Conservation (phyloP, 2,329 filamentous ascomycete species). For the Aspergillus eucalypticola region DNA sequence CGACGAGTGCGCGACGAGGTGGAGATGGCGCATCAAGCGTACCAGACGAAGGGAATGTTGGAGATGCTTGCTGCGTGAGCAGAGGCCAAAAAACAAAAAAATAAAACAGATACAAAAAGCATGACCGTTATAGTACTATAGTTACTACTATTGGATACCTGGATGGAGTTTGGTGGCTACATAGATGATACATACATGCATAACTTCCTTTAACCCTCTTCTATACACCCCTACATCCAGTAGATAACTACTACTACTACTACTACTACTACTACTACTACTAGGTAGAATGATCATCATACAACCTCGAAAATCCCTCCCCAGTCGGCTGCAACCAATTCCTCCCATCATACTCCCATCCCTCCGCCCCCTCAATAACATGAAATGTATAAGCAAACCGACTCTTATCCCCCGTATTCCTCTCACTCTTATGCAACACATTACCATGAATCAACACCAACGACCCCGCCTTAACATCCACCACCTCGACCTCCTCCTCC, state of each 20-base stretch:
- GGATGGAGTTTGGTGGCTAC: too few species aligned
- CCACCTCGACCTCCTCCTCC: conserved; percentile 65
- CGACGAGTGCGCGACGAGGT: conserved; percentile 72
- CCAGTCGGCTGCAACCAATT: conserved; percentile 94
- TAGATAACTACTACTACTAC: too few species aligned
- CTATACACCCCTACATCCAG: too few species aligned
- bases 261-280: too few species aligned
- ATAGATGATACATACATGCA: too few species aligned
- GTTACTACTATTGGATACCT: conserved; percentile 14
- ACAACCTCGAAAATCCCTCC: conserved; percentile 74
- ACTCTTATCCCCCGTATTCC: conserved; percentile 80
- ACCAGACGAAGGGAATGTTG: conserved; percentile 83
- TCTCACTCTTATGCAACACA: conserved; percentile 92
- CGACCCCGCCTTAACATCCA: conserved; percentile 87
- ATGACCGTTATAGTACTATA: conserved; percentile 14
- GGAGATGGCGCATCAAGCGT: conserved; percentile 79
- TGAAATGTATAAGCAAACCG: conserved; percentile 98
- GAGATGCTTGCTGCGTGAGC: conserved; percentile 58
- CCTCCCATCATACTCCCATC: conserved; percentile 70
- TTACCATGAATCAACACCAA: conserved; percentile 96
- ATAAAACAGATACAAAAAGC: conserved; percentile 5
- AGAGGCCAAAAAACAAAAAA: neutral
- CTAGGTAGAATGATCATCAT: neutral
- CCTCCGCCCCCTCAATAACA: conserved; percentile 78
- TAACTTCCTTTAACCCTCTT: too few species aligned